These are phyloP conservation scores for Naganishia cerealis DNA, from an alignment of 1,284 basidiomycete species.

Conservation along the genomic window DNA sequence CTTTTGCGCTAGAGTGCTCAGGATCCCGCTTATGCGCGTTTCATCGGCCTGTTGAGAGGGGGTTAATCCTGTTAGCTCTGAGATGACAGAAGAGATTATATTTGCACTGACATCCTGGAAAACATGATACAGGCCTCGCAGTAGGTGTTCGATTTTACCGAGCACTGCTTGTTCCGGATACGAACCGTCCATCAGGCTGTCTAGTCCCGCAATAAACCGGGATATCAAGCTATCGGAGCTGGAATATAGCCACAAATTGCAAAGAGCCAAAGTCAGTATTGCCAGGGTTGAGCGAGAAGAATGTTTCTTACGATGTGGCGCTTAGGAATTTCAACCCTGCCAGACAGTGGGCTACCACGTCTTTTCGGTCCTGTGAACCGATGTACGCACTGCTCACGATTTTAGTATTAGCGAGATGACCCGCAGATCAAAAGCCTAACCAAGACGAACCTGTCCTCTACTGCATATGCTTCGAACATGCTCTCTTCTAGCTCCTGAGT, in stretches of 20 bases:
- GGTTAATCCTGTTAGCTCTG: no score
- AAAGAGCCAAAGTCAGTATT: background rate
- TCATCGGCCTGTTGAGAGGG: background rate
- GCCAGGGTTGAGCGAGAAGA: background rate
- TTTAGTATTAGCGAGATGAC: background rate
- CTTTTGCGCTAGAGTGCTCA: constrained; percentile 11
- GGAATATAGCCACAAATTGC: background rate
- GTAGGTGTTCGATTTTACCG: constrained; percentile 14
- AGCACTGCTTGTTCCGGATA: constrained; percentile 8
- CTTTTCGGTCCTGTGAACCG: constrained; percentile 13
- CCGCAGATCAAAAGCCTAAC: background rate
- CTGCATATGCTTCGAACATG: constrained; percentile 79
- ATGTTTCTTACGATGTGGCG: background rate
- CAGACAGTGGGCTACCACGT: constrained; percentile 19
- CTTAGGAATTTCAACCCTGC: constrained; percentile 11
- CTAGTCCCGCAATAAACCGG: constrained; percentile 17
- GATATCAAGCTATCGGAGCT: constrained; percentile 2
- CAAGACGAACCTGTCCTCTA: constrained; percentile 61
- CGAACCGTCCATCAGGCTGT: constrained; percentile 21
- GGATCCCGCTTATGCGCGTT: constrained; percentile 9
- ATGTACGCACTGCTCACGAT: background rate
- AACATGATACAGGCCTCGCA: constrained; percentile 16
- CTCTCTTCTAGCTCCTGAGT: constrained; percentile 78
- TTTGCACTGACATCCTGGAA: constrained; percentile 15
- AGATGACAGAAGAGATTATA: background rate